Conservation (phyloP, 208 protist genomes). For the Crithidia thermophila region DNA sequence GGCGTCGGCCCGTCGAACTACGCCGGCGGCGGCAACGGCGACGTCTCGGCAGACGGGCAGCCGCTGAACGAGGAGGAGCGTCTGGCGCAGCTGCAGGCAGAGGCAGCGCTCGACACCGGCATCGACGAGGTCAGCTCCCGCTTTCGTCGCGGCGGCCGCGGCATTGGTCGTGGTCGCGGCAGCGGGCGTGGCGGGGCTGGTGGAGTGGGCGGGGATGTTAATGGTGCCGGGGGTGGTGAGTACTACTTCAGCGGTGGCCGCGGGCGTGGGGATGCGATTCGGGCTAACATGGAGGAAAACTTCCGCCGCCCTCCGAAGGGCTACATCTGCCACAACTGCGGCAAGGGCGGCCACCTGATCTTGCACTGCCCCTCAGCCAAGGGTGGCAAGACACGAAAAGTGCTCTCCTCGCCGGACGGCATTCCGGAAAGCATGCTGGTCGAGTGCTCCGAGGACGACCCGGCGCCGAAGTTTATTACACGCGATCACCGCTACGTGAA, state of each 20-base stretch:
- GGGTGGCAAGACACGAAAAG: conserved; percentile 50
- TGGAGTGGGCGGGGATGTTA: background rate
- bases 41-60: conserved; percentile 9
- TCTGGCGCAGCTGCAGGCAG: conserved; percentile 71
- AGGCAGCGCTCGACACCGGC: conserved; percentile 75
- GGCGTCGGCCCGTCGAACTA: background rate
- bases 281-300: conserved; percentile 45
- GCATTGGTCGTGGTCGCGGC: conserved; percentile 14
- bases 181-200: conserved; percentile 24
- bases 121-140: conserved; percentile 63
- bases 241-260: conserved; percentile 19
- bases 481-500: conserved; percentile 80
- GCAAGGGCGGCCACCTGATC: conserved; percentile 83
- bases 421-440: conserved; percentile 89
- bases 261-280: conserved; percentile 25
- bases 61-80: conserved; percentile 83
- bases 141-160: conserved; percentile 32
- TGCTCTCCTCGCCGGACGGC: conserved; percentile 77
- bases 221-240: conserved; percentile 1
- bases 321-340: conserved; percentile 92
- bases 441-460: conserved; percentile 89
- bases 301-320: conserved; percentile 71
- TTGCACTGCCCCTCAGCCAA: conserved; percentile 81
- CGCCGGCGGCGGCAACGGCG: background rate
- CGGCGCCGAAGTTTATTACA: conserved; percentile 88